Conservation (phyloP, 495 filamentous ascomycete species). For the Podospora conica region DNA sequence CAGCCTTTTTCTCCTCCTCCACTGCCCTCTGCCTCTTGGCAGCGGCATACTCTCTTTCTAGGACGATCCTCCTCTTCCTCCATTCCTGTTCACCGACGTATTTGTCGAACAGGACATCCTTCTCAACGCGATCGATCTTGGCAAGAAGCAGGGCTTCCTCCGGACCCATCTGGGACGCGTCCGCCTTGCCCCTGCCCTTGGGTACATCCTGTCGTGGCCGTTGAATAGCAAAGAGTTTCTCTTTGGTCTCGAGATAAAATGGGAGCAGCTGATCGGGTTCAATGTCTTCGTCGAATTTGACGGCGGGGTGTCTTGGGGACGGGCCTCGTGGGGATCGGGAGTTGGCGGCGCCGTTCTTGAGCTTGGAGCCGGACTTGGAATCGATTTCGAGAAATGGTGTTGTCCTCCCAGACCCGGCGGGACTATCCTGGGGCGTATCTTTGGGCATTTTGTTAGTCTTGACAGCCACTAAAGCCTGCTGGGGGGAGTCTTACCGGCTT, state of each 20-base stretch:
- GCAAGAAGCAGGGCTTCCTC: constrained; percentile 57
- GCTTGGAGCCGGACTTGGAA: constrained; percentile 22
- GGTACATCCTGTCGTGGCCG: constrained; percentile 49
- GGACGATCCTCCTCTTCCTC: constrained; percentile 56
- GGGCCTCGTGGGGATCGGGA: constrained; percentile 13
- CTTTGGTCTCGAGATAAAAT: constrained; percentile 65
- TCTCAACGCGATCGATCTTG: constrained; percentile 70
- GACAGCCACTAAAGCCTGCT: not conserved
- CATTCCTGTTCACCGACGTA: constrained; percentile 69
- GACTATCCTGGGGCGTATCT: constrained; percentile 44
- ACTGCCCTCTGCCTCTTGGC: constrained; percentile 32
- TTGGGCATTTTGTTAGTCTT: constrained; percentile 3
- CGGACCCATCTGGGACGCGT: constrained; percentile 29
- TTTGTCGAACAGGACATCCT: constrained; percentile 81
- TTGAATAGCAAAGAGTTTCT: constrained; percentile 62
- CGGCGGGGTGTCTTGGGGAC: constrained; percentile 28
- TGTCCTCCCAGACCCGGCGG: constrained; percentile 40
- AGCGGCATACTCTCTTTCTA: constrained; percentile 52
- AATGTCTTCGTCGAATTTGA: constrained; percentile 51
- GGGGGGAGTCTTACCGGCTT: constrained; percentile 22
- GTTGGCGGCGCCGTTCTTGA: constrained; percentile 27
- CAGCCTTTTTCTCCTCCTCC: constrained; percentile 32
- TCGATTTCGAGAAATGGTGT: constrained; percentile 40
- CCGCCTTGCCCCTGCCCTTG: constrained; percentile 38
- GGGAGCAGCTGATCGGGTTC: constrained; percentile 70